Evolutionary conservation across 2,329 filamentous ascomycete genomes (phyloP).

Genomic region (Tolypocladium ophioglossoides): DNA sequence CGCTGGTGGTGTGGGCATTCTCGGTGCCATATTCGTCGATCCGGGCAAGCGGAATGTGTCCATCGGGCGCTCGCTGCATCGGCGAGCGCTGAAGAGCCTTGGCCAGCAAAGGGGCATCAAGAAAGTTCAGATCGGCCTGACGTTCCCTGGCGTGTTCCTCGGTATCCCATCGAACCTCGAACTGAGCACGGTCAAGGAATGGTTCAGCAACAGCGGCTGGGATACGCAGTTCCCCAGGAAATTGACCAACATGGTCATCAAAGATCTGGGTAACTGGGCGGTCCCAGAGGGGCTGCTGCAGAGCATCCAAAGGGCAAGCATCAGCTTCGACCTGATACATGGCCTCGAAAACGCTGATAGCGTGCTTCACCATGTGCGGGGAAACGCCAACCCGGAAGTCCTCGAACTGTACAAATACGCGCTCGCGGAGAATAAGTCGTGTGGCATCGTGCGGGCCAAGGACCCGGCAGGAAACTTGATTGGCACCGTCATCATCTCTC

Average conservation of each 20-base stretch:
- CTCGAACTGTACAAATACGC: constrained; percentile 71
- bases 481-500: constrained; percentile 72
- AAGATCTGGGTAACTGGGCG: constrained; percentile 61
- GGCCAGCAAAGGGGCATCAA: constrained; percentile 60
- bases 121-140: constrained; percentile 70
- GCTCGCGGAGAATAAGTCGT: constrained; percentile 58
- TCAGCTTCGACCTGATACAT: constrained; percentile 75
- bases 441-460: constrained; percentile 77
- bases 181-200: constrained; percentile 45
- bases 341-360: constrained; percentile 65
- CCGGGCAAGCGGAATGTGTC: constrained; percentile 77
- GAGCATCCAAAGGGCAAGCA: constrained; percentile 59
- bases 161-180: constrained; percentile 59
- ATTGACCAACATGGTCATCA: constrained; percentile 59
- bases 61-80: constrained; percentile 82
- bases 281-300: constrained; percentile 68
- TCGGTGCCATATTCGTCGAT: constrained; percentile 85
- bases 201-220: constrained; percentile 90
- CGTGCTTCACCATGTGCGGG: constrained; percentile 64
- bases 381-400: constrained; percentile 65
- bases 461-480: constrained; percentile 55
- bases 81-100: constrained; percentile 69
- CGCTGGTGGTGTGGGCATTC: constrained; percentile 59
- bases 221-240: constrained; percentile 53
- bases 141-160: constrained; percentile 75